These are phyloP conservation scores for Epichloe typhina DNA, from an alignment of 2,329 filamentous ascomycete species.

Conservation along the genomic window DNA sequence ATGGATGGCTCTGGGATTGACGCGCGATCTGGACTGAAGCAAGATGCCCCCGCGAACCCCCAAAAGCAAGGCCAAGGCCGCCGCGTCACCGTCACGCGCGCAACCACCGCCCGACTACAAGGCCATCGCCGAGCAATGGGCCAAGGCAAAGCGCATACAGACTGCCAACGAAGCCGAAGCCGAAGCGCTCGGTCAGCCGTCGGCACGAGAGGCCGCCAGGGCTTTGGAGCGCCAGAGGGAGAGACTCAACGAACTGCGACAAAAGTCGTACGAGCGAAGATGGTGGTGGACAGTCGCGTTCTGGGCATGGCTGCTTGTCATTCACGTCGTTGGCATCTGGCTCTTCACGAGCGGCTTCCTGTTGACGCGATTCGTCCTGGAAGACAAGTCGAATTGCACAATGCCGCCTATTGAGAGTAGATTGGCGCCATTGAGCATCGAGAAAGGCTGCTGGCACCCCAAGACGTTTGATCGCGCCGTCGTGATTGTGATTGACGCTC, in stretches of 20 bases:
- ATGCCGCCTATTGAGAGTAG: conserved; percentile 49
- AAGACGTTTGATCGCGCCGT: conserved; percentile 88
- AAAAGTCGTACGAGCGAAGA: conserved; percentile 35
- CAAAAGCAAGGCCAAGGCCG: conserved; percentile 13
- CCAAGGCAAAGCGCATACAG: conserved; percentile 37
- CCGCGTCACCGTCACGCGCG: conserved; percentile 6
- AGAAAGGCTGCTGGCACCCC: conserved; percentile 85
- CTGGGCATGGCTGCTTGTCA: conserved; percentile 54
- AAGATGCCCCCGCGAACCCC: conserved; percentile 16
- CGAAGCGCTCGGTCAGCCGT: conserved; percentile 16
- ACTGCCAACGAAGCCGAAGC: conserved; percentile 26
- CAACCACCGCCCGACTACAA: conserved; percentile 30
- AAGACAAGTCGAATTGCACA: conserved; percentile 60
- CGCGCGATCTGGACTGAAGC: conserved; percentile 7
- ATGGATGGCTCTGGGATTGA: conserved; percentile 14
- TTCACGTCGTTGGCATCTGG: conserved; percentile 72
- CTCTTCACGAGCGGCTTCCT: conserved; percentile 94
- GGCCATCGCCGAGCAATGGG: conserved; percentile 39
- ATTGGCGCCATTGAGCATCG: conserved; percentile 27
- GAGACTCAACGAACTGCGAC: conserved; percentile 34
- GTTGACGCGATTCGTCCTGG: conserved; percentile 69
- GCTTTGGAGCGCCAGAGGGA: conserved; percentile 33
- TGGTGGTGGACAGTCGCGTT: conserved; percentile 51
- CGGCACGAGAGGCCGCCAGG: conserved; percentile 21
- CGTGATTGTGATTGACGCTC: conserved; percentile 79